Evolutionary conservation across 2,329 filamentous ascomycete genomes (phyloP), one percentile per base, ranked within the genome.

Genomic region (Alternaria infectoria): DNA sequence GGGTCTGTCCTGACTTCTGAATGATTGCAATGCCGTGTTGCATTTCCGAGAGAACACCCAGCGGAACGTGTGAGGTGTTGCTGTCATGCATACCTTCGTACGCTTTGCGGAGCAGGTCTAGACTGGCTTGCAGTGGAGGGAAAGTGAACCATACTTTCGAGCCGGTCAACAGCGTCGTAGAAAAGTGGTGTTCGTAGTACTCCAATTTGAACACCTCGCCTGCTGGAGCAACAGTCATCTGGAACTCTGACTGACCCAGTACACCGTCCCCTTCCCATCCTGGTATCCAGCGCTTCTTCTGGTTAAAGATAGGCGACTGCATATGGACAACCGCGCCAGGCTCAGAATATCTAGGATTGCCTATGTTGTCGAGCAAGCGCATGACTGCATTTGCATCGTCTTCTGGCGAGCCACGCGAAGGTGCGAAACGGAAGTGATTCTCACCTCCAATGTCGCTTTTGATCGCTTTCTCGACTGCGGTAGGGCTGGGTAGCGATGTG

Each of bases 21-120:
- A 69, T 56, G 45, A 71, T 59, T 28, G 55, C 32, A n/a, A 69
- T 64, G 11, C 64, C 67, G 30, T 62, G 52, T 30, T 65, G 43
- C n/a, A 65, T 25, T 26, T 25, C 28, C n/a, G 28, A 47, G 1
- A 63, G 46, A 52, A 23, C 13, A 6, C 5, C 17, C 17, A 46
- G 10, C 4, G 56, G 17, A 6, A 54, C 47, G 13, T 44, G 28
- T 26, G 36, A 36, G n/a, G 56, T 49, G 21, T 28, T 12, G 21
- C 19, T 26, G 10, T 5, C 25, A 23, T 36, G 52, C 43, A 54
- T 59, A 6, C 44, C 7, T 36, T 30, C 49, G 19, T 59, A 59
- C 4, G 54, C 50, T n/a, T 32, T 44, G 5, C 50, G 49, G 13
- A 61, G 30, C 2, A 36, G 10, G n/a, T 32, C 25, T 9, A 68